Percentiles rank a stretch among this genome's conserved stretches.
These are phyloP conservation scores for Colletotrichum sp. DNA, from an alignment of 2,329 filamentous ascomycete genomes.

Conservation along the genomic window DNA sequence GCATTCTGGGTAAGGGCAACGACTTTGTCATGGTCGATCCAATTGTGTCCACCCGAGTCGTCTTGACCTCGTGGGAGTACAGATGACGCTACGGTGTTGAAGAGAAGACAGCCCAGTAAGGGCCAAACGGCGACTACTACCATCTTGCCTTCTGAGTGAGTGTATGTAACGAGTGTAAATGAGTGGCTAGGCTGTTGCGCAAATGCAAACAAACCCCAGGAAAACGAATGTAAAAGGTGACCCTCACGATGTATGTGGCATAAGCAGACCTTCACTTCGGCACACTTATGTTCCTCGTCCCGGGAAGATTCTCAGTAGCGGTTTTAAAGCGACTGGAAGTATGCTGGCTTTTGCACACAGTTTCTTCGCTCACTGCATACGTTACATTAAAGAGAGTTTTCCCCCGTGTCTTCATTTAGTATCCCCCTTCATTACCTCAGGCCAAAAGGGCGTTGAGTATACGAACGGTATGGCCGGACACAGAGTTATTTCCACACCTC, in stretches of 20 bases:
- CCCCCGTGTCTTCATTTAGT: not conserved
- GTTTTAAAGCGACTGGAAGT: not conserved
- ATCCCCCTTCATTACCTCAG: not conserved
- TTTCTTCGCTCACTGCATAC: not conserved
- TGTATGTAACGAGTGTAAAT: not conserved
- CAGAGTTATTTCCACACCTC: not conserved
- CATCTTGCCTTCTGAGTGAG: not conserved
- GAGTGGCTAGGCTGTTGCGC: not conserved
- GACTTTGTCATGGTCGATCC: not conserved
- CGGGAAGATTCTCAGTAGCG: not conserved
- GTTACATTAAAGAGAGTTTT: not conserved
- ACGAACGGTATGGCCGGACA: not conserved
- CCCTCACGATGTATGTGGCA: not conserved
- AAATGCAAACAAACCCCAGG: not conserved
- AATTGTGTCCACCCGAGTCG: not conserved
- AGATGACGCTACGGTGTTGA: not conserved
- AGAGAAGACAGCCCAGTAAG: not conserved
- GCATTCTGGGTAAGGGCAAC: not conserved
- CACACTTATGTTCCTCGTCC: not conserved
- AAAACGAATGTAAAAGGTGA: not conserved
- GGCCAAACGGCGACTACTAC: not conserved
- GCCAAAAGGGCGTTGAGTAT: not conserved
- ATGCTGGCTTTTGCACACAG: not conserved
- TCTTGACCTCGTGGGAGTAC: not conserved
- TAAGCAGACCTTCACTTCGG: not conserved